phyloP scores from a whole-genome alignment of 495 filamentous ascomycete genomes.

The Sordaria brevicollis region DNA sequence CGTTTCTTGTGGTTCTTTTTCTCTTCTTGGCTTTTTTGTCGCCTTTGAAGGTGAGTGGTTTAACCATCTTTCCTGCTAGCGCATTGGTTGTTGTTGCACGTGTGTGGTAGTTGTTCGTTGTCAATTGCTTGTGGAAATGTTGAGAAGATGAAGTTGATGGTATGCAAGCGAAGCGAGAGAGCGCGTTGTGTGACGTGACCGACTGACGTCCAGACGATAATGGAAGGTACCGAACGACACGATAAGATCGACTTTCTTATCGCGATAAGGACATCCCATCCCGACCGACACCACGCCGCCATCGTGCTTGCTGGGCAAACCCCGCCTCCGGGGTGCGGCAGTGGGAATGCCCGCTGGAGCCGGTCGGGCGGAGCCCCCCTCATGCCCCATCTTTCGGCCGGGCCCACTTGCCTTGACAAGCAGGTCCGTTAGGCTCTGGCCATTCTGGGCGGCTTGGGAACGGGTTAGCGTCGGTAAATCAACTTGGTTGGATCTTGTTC shows the following conservation, averaged over 20 bases:
- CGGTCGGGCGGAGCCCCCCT: neutral
- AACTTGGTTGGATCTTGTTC: neutral
- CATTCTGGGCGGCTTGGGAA: neutral
- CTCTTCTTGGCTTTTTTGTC: conserved; percentile 92
- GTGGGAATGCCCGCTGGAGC: neutral
- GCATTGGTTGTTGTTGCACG: no score
- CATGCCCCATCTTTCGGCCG: neutral
- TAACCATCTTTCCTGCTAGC: conserved; percentile 48
- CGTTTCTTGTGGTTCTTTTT: conserved; percentile 49
- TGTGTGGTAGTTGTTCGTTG: neutral
- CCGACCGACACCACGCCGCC: neutral
- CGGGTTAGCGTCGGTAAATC: neutral
- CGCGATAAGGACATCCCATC: neutral
- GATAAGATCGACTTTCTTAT: neutral
- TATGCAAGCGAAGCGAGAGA: neutral
- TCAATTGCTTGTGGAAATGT: no score
- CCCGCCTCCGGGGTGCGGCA: neutral
- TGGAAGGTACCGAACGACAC: neutral
- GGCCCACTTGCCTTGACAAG: neutral
- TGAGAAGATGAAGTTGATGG: neutral
- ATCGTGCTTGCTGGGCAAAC: neutral
- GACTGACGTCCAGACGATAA: neutral
- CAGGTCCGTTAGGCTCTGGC: neutral
- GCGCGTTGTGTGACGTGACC: neutral
- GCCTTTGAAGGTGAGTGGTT: conserved; percentile 88